phyloP scores from a whole-genome alignment of 768 basidiomycete genomes.

The Tulasnella sp. region DNA sequence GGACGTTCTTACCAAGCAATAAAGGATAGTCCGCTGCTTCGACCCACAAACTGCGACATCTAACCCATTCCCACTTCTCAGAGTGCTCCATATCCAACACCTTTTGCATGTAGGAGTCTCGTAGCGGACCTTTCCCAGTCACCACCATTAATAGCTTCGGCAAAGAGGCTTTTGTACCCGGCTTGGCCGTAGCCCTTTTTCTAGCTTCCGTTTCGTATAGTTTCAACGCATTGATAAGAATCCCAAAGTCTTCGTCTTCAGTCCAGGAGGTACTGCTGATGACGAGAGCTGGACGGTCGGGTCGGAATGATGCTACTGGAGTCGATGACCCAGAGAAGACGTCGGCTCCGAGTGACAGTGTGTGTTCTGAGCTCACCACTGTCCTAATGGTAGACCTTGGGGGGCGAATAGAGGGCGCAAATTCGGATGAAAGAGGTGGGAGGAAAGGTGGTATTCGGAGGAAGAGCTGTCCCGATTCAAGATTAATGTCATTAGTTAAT shows the following conservation, averaged over 20 bases:
- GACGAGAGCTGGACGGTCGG: slow-evolving; percentile 74
- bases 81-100: slow-evolving; percentile 50
- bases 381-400: slow-evolving; percentile 64
- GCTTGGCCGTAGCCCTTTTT: slow-evolving; percentile 24
- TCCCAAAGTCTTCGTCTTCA: slow-evolving; percentile 86
- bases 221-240: slow-evolving; percentile 68
- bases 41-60: slow-evolving; percentile 78
- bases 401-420: slow-evolving; percentile 45
- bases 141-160: slow-evolving; percentile 78
- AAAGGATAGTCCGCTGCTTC: slow-evolving; percentile 84
- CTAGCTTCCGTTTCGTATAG: slow-evolving; percentile 57
- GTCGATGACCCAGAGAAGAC: slow-evolving; percentile 20
- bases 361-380: slow-evolving; percentile 30
- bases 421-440: slow-evolving; percentile 33
- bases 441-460: slow-evolving; percentile 30
- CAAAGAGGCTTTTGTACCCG: slow-evolving; percentile 30
- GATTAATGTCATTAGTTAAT: not conserved
- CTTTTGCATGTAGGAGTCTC: slow-evolving; percentile 61
- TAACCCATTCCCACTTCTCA: slow-evolving; percentile 61
- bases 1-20: slow-evolving; percentile 52
- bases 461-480: slow-evolving; percentile 39
- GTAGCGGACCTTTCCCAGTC: slow-evolving; percentile 83
- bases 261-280: slow-evolving; percentile 97
- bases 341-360: slow-evolving; percentile 26
- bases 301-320: slow-evolving; percentile 34